Evolutionary conservation across 1,284 basidiomycete genomes (phyloP).

Genomic region (Trichosporon sp.): DNA sequence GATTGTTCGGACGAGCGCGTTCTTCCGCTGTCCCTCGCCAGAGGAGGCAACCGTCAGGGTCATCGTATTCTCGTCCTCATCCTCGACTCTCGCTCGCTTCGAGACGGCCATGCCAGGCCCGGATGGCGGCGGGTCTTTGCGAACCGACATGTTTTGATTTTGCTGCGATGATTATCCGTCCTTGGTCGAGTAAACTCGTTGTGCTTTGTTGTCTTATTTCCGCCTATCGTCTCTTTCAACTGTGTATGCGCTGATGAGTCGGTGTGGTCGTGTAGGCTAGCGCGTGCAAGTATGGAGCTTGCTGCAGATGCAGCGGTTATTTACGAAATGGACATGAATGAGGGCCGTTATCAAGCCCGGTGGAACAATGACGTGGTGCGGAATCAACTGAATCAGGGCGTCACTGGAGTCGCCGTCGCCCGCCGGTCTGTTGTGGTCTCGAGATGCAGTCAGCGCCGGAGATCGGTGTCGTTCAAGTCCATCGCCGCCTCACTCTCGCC

Average conservation of each 20-base stretch:
- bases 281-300: background rate
- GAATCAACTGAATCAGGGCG: background rate
- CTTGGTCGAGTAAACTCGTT: background rate
- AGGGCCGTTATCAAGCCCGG: background rate
- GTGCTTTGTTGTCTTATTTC: too few species aligned
- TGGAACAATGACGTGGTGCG: background rate
- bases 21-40: slow-evolving; percentile 44
- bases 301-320: background rate
- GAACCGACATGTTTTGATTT: slow-evolving; percentile 34
- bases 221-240: too few species aligned
- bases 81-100: slow-evolving; percentile 47
- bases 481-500: slow-evolving; percentile 2
- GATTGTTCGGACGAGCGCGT: slow-evolving; percentile 41
- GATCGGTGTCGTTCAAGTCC: background rate
- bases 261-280: background rate
- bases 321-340: background rate
- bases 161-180: background rate
- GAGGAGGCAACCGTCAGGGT: slow-evolving; percentile 40
- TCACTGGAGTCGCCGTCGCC: background rate
- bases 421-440: background rate
- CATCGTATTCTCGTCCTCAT: slow-evolving; percentile 28
- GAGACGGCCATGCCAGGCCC: slow-evolving; percentile 39
- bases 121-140: slow-evolving; percentile 42
- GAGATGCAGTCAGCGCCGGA: background rate
- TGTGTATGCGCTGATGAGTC: background rate